Evolutionary conservation across 805 yeast genomes (phyloP), one percentile per base, ranked within the genome.

Genomic region (Candida piceae): DNA sequence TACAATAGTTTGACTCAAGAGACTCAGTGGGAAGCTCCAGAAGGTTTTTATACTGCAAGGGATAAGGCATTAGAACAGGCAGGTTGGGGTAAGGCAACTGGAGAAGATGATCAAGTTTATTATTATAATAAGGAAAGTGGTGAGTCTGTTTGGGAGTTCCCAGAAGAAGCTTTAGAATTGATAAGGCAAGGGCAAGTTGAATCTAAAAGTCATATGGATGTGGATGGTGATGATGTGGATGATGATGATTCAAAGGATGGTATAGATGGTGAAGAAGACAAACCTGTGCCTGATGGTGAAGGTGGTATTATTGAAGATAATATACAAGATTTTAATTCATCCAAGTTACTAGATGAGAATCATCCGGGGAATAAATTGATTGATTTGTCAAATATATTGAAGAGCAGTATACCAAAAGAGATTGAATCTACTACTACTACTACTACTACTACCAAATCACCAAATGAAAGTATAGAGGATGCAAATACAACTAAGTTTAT

Each of bases 1-100:
- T 85, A 77, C 57, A 78, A 88, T 45, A 36, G 72, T 0, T 68
- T 55, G 19, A 81, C 90, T 0, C 72, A 76, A 33, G 76, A 77
- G 45, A 78, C 96, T 0, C 76, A 80, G 34, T 87, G 96, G 95
- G 85, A 83, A 18, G 76, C 78, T 45, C 96, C 96, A 0, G 72
- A 60, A 13, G 82, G 70, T 35, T 51, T 71, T 17, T 57, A 49
- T 31, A 60, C 69, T 4, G 33, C 21, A 5, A 26, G 61, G 8
- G 75, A 69, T 38, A 45, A 69, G 60, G 70, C 74, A 18, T 66
- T 78, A 13, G 62, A 63, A 16, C 29, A 39, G 25, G 69, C 80
- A 1, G 75, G 73, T 13, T 81, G 85, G 85, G 61, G 60, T 23
- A 66, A 63, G 45, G 67, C 60, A 22, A 52, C 57, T 2, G 67